A percentile compares a stretch with the other conserved stretches of the same genome.
phyloP scores from a whole-genome alignment of 2,329 filamentous ascomycete species.

The Fusarium irregulare region DNA sequence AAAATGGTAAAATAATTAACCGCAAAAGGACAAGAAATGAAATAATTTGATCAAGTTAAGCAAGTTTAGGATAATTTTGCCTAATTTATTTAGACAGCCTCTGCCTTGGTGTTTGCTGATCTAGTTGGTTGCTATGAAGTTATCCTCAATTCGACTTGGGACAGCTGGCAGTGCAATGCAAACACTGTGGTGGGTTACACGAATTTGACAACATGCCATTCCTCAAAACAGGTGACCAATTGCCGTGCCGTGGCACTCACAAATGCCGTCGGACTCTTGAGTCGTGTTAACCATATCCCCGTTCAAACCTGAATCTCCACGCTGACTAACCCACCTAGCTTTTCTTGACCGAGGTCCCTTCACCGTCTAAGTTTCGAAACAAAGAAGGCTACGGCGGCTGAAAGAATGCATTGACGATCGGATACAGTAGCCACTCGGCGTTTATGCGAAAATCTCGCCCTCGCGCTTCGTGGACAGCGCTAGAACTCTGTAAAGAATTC shows the following conservation, averaged over 20 bases:
- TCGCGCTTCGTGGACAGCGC: not conserved
- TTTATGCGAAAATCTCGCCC: conserved; percentile 9
- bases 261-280: not conserved
- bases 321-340: not conserved
- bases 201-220: not conserved
- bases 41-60: not conserved
- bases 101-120: too few species aligned
- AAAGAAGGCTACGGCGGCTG: not conserved
- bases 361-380: not conserved
- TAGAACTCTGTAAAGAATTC: conserved; percentile 28
- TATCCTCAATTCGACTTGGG: fast-evolving
- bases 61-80: not conserved
- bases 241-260: not conserved
- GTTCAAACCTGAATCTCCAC: not conserved
- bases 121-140: too few species aligned
- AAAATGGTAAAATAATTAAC: fast-evolving
- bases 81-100: too few species aligned
- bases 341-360: not conserved
- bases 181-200: not conserved
- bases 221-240: not conserved
- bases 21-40: fast-evolving
- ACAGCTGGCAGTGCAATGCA: too few species aligned
- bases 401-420: conserved; percentile 4
- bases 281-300: not conserved
- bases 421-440: conserved; percentile 4